Evolutionary conservation across 148 eudicot genomes (phyloP), one percentile per base, ranked within the genome.

Genomic region (Rhododendron vialii): DNA sequence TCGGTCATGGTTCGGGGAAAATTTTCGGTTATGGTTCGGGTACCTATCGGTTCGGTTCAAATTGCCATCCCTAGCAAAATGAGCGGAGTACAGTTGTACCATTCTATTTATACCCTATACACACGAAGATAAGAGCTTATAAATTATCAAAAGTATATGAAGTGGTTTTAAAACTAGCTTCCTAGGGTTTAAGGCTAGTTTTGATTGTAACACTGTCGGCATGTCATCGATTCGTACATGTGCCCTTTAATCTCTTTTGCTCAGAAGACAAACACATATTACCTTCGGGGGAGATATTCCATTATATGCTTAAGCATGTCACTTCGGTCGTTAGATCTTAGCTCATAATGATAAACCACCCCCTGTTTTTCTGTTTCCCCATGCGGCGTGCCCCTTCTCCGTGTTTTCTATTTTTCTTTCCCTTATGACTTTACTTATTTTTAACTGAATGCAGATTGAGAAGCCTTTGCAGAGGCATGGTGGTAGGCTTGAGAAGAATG

Each of bases 381-480:
- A 24, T 78, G 45, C 45, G 7, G 45, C 7, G 8, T 41, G 6
- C 75, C 55, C 80, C 59, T 51, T 55, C 26, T 24, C 38, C 26
- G n/a, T 57, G 50, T 3, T 33, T 22, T 48, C 26, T 36, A 48
- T 30, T 55, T 13, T 78, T 61, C 22, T 78, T 33, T 75, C 74
- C 59, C 20, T 73, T 76, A 24, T 47, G 33, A 10, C 69, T 82
- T 35, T 20, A 4, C 20, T 86, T 73, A 13, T 74, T 38, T 77
- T 45, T 2, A 53, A 78, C 14, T 17, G 11, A 22, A 77, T 88
- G 82, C 88, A 93, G 99, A 92, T 96, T 88, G 96, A 93, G 89
- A 94, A 88, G 91, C 99, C 99, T 86, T 87, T 96, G 83, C 99
- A 96, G 89, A 95, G 88, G 89, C 99, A 96, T 92, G 99, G 99